These are phyloP conservation scores for Cyclotella choctawhatcheeana DNA, from an alignment of 108 stramenopile species.

Conservation along the genomic window DNA sequence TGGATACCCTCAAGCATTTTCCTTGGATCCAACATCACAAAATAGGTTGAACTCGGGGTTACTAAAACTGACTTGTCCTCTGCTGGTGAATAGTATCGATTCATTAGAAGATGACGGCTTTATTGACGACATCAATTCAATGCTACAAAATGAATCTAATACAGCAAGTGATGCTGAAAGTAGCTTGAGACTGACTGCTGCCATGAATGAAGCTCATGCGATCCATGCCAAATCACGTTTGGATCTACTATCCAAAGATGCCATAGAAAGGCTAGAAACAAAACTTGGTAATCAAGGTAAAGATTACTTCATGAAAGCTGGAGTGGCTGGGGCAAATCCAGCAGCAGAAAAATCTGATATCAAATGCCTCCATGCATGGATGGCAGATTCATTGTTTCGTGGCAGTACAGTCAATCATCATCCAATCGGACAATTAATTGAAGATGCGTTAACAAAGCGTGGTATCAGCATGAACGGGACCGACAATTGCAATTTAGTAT, in stretches of 20 bases:
- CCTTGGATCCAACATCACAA: conserved; percentile 43
- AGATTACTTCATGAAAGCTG: conserved; percentile 31
- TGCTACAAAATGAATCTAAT: conserved; percentile 5
- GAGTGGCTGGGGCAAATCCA: conserved; percentile 44
- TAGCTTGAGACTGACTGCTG: conserved; percentile 5
- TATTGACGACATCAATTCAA: conserved; percentile 28
- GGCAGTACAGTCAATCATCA: conserved; percentile 1
- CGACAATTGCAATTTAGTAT: conserved; percentile 33
- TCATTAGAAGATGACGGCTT: conserved; percentile 50
- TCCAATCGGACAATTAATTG: conserved; percentile 35
- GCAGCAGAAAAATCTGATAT: conserved; percentile 30
- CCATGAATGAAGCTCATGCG: conserved; percentile 30
- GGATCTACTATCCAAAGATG: conserved; percentile 2
- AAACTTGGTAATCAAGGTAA: conserved; percentile 43
- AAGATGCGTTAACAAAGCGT: conserved; percentile 11
- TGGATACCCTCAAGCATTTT: conserved; percentile 52
- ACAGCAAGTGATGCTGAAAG: neutral
- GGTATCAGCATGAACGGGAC: conserved; percentile 43
- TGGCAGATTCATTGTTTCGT: conserved; percentile 49
- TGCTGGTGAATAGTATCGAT: conserved; percentile 42
- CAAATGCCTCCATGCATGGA: conserved; percentile 55
- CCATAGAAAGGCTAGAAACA: conserved; percentile 1
- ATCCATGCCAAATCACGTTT: conserved; percentile 37
- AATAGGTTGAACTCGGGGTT: conserved; percentile 49
- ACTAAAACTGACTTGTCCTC: conserved; percentile 49